phyloP scores from a whole-genome alignment of 2,329 filamentous ascomycete genomes.

The Ophiostoma novo-ulmi region DNA sequence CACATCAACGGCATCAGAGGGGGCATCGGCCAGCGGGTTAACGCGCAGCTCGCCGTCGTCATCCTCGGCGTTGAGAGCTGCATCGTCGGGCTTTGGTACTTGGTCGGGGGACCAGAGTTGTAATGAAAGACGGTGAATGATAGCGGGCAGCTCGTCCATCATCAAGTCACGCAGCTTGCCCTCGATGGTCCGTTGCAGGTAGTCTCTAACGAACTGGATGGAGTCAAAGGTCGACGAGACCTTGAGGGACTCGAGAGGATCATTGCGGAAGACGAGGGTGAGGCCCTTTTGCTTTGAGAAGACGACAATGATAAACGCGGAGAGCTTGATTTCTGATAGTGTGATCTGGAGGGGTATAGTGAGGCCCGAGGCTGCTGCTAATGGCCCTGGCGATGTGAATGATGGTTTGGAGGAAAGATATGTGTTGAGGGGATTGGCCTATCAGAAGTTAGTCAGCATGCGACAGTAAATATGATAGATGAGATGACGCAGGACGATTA shows the following conservation, averaged over 20 bases:
- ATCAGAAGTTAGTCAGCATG: conserved; percentile 32
- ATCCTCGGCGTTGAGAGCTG: conserved; percentile 47
- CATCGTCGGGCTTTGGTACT: conserved; percentile 56
- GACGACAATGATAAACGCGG: conserved; percentile 93
- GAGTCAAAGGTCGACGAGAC: conserved; percentile 99
- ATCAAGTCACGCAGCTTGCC: conserved; percentile 85
- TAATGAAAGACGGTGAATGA: conserved; percentile 87
- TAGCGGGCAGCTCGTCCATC: conserved; percentile 96
- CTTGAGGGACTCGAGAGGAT: conserved; percentile 94
- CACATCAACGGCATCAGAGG: conserved; percentile 74
- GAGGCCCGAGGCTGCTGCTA: conserved; percentile 84
- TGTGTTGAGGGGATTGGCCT: conserved; percentile 94
- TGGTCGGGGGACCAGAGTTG: conserved; percentile 88
- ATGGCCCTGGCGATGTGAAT: conserved; percentile 86
- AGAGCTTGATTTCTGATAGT: conserved; percentile 88
- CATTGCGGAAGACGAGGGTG: conserved; percentile 95
- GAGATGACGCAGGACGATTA: conserved; percentile 28
- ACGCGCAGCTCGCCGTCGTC: conserved; percentile 58
- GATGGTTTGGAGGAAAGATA: conserved; percentile 85
- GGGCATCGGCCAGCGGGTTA: conserved; percentile 76
- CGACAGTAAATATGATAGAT: conserved; percentile 30
- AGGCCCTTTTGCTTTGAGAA: conserved; percentile 97
- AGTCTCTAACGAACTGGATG: conserved; percentile 96
- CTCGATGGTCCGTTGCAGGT: conserved; percentile 93
- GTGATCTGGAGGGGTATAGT: conserved; percentile 98